These are phyloP conservation scores for Microcyclosporella mali DNA, from an alignment of 2,329 filamentous ascomycete species.

Conservation along the genomic window DNA sequence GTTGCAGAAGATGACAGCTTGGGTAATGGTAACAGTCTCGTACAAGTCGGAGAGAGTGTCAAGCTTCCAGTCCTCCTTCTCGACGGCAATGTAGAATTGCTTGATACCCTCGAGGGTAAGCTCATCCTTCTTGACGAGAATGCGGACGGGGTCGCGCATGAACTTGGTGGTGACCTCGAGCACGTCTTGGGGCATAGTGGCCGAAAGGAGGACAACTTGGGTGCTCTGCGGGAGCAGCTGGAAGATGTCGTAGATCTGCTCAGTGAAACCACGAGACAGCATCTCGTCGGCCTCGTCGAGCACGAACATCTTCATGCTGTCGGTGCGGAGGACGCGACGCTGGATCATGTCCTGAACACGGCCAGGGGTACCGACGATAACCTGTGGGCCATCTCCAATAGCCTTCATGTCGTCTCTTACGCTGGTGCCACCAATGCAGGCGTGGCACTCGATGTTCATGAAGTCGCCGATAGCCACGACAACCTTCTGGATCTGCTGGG, in stretches of 20 bases:
- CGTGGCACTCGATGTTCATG: slow-evolving; percentile 99
- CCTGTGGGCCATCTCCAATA: slow-evolving; percentile 89
- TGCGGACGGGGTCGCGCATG: slow-evolving; percentile 98
- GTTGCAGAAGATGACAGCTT: slow-evolving; percentile 99
- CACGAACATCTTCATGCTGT: slow-evolving; percentile 99
- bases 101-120: slow-evolving; percentile 99
- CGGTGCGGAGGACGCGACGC: slow-evolving; percentile 92
- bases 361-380: slow-evolving; percentile 95
- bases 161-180: slow-evolving; percentile 99
- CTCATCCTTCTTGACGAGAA: slow-evolving; percentile 99
- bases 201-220: slow-evolving; percentile 95
- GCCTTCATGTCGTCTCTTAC: slow-evolving; percentile 99
- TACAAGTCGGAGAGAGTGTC: slow-evolving; percentile 98
- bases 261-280: slow-evolving; percentile 98
- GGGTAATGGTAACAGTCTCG: slow-evolving; percentile 98
- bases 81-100: slow-evolving; percentile 99
- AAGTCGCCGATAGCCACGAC: slow-evolving; percentile 98
- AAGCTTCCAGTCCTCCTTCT: slow-evolving; percentile 99
- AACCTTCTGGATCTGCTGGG: slow-evolving; percentile 99
- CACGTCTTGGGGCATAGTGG: slow-evolving; percentile 98
- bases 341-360: slow-evolving; percentile 99
- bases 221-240: slow-evolving; percentile 96
- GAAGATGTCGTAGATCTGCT: slow-evolving; percentile 99
- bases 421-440: slow-evolving; percentile 97
- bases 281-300: slow-evolving; percentile 99